phyloP scores from a whole-genome alignment of 139 green algal genomes.

The Zygnema cylindricum region DNA sequence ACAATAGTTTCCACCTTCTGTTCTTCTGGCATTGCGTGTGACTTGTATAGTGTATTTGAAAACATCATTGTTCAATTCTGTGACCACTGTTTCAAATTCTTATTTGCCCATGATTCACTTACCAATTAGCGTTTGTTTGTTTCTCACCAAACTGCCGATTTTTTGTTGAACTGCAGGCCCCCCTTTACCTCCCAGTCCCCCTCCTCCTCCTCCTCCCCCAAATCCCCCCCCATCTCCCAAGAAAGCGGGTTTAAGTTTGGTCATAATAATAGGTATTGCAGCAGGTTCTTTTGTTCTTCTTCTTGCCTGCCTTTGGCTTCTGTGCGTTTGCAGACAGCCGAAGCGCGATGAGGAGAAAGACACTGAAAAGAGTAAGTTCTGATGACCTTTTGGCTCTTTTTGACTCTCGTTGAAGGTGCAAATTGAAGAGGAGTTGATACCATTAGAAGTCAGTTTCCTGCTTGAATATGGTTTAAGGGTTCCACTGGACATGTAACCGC shows the following conservation, averaged over 20 bases:
- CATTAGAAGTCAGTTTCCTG: too few species aligned
- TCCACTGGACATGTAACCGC: too few species aligned
- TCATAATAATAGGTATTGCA: constrained; percentile 15
- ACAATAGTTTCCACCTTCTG: too few species aligned
- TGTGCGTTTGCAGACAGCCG: neutral
- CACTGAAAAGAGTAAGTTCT: too few species aligned
- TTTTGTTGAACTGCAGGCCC: constrained; percentile 14
- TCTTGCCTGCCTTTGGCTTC: neutral
- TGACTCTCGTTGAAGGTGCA: too few species aligned
- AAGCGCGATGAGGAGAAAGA: too few species aligned
- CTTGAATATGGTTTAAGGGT: too few species aligned
- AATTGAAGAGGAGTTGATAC: too few species aligned
- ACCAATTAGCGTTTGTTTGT: neutral
- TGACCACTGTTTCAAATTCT: neutral
- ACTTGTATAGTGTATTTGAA: too few species aligned
- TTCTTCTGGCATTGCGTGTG: too few species aligned
- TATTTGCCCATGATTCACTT: neutral
- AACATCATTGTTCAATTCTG: neutral
- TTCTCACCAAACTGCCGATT: neutral
- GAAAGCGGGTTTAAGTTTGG: constrained; percentile 1
- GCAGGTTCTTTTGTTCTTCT: constrained; percentile 21
- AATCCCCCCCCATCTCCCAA: neutral
- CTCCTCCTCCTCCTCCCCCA: neutral
- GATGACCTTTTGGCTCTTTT: too few species aligned
- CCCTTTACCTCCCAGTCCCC: neutral